phyloP scores from a whole-genome alignment of 345 rosid species.

The Syzygium grande region DNA sequence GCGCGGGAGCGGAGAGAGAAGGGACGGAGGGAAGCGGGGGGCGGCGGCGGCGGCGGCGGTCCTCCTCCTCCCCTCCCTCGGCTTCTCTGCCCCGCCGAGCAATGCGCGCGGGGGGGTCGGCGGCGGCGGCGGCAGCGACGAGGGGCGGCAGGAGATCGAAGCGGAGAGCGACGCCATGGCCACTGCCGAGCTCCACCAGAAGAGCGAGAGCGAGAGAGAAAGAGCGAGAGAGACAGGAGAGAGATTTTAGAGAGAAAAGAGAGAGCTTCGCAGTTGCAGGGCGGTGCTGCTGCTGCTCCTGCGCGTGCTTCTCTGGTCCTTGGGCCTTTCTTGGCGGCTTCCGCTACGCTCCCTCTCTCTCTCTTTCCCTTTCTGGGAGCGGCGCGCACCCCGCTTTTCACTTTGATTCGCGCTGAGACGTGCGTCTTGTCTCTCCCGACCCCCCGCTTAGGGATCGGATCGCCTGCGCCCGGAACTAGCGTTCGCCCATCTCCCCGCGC shows the following conservation, averaged over 20 bases:
- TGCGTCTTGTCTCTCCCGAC: not conserved
- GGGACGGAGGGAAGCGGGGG: not conserved
- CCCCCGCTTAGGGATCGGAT: not conserved
- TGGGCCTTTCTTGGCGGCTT: not conserved
- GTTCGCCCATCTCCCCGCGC: not conserved
- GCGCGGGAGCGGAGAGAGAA: not conserved
- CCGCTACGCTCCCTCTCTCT: not conserved
- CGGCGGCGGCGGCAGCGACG: constrained; percentile 1
- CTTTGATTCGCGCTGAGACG: not conserved
- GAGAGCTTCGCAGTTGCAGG: not conserved
- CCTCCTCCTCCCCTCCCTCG: not conserved
- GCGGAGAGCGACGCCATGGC: constrained; percentile 24
- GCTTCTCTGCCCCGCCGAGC: not conserved
- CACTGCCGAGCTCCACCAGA: not conserved
- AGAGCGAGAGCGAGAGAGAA: not conserved
- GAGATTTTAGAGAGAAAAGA: not conserved
- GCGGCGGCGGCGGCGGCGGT: too few species aligned
- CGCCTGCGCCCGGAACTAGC: not conserved
- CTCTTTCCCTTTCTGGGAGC: not conserved
- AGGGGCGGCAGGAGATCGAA: constrained; percentile 10
- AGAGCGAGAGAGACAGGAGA: not conserved
- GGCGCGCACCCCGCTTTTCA: not conserved
- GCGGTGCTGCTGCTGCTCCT: not conserved
- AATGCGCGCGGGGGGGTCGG: not conserved
- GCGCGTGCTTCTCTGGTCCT: not conserved